Conservation (phyloP, 768 basidiomycete genomes). For the Lentinula sp. region DNA sequence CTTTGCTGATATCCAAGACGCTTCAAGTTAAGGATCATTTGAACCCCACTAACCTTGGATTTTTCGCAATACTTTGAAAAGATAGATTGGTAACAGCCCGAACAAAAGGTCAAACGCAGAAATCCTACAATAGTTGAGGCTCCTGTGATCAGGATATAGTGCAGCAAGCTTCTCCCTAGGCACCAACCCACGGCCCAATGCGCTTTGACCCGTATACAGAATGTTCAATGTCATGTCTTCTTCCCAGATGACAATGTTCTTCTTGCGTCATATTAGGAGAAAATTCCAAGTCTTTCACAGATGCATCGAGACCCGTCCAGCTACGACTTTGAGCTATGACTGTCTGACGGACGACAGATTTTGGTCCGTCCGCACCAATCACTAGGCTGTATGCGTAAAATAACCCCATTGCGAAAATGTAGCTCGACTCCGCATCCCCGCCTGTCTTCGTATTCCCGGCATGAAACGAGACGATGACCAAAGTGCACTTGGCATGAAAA, state of each 20-base stretch:
- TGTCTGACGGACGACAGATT: conserved; percentile 22
- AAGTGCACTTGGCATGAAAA: conserved; percentile 14
- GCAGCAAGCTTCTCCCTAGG: conserved; percentile 22
- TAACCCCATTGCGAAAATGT: conserved; percentile 39
- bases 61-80: conserved; percentile 11
- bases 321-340: background rate
- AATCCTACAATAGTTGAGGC: conserved; percentile 16
- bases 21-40: too few species aligned
- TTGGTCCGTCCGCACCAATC: conserved; percentile 31
- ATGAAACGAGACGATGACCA: conserved; percentile 22
- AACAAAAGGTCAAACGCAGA: conserved; percentile 10
- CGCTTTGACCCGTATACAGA: conserved; percentile 32
- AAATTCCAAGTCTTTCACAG: conserved; percentile 14
- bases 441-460: conserved; percentile 12
- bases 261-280: background rate
- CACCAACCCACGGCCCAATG: conserved; percentile 33
- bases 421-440: conserved; percentile 13
- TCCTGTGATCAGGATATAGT: conserved; percentile 16
- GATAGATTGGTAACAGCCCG: background rate
- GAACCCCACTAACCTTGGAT: conserved; percentile 15
- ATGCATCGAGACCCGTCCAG: too few species aligned
- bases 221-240: conserved; percentile 21
- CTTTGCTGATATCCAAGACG: too few species aligned
- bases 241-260: conserved; percentile 6
- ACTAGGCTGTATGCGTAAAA: conserved; percentile 42